Base-by-base conservation (phyloP, 2,329 filamentous ascomycete genomes). In the Gnomoniopsis sp. region DNA sequence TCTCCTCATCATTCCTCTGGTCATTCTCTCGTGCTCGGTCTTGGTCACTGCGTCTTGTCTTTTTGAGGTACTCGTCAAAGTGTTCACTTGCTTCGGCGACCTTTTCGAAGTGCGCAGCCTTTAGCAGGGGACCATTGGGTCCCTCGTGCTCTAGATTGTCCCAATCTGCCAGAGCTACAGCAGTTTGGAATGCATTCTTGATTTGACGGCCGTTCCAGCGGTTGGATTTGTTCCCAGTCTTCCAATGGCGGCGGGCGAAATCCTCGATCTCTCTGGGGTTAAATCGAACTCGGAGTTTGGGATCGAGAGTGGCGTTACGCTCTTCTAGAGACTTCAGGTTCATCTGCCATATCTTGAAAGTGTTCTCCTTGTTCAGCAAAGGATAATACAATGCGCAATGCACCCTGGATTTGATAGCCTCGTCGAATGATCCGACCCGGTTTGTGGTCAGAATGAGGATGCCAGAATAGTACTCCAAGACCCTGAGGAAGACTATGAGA, bases 391-490 rank as follows among this genome's bases (percentile, higher is more conserved):
- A 10, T 17, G 47, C 33, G 14, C 46, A 49, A 19, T 59, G 57
- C 22, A 59, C 22, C 11, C 57, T 44, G 1, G 57, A 59, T 4
- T 51, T 33, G n/a, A 59, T 43, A 4, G 57, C 57, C 47, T 59
- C 57, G n/a, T 59, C 57, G 30, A 55, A 49, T 17, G 38, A 50
- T n/a, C 53, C 57, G 14, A 48, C 47, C 2, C 58, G 58, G 26
- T 59, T 56, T 2, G 57, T 55, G 15, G 57, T 59, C 26, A 59
- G 38, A 30, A 59, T 51, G 12, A n/a, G n/a, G n/a, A n/a, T n/a
- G n/a, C n/a, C n/a, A n/a, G n/a, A n/a, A n/a, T n/a, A n/a, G n/a
- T n/a, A 59, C 48, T 59, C 57, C 22, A 59, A 34, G 21, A 34
- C 43, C 17, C 53, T 46, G 10, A 59, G 38, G 33, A 59, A 56